Evolutionary conservation across 257 asterid species (phyloP).

Genomic region (Osmanthus fragrans): DNA sequence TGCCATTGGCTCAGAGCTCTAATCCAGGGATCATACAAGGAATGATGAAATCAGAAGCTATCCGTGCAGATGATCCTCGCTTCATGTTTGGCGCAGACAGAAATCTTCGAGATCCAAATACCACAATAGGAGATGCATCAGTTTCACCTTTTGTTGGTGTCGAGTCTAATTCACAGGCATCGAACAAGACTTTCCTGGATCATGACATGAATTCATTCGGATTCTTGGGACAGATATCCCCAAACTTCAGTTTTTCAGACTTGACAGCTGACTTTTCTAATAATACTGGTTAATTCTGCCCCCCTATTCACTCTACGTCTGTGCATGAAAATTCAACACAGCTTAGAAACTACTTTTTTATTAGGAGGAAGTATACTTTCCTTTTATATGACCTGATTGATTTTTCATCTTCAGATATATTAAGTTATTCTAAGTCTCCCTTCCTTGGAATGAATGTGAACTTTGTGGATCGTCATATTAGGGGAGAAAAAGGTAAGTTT

Average conservation of each 20-base stretch:
- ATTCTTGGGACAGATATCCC: constrained; percentile 46
- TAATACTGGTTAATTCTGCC: constrained; percentile 32
- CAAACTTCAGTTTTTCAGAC: constrained; percentile 47
- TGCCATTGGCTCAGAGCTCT: constrained; percentile 39
- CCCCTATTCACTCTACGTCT: background rate
- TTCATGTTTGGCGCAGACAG: constrained; percentile 31
- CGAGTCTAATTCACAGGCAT: constrained; percentile 35
- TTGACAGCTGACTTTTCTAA: constrained; percentile 42
- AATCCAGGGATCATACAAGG: constrained; percentile 37
- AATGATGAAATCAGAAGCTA: constrained; percentile 35
- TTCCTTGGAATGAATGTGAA: constrained; percentile 30
- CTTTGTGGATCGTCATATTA: constrained; percentile 33
- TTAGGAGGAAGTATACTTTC: background rate
- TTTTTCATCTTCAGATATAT: constrained; percentile 35
- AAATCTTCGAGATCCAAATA: constrained; percentile 30
- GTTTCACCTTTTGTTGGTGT: constrained; percentile 40
- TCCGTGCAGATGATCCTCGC: constrained; percentile 25
- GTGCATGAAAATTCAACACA: background rate
- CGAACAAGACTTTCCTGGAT: constrained; percentile 31
- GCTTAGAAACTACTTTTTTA: background rate
- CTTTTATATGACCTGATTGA: constrained; percentile 4
- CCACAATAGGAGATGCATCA: constrained; percentile 31
- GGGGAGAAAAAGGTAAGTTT: constrained; percentile 36
- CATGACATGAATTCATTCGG: constrained; percentile 34
- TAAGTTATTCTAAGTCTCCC: constrained; percentile 46